Percentiles rank a stretch among this genome's conserved stretches.
phyloP scores from a whole-genome alignment of 768 basidiomycete genomes.

The Trametes villosa region DNA sequence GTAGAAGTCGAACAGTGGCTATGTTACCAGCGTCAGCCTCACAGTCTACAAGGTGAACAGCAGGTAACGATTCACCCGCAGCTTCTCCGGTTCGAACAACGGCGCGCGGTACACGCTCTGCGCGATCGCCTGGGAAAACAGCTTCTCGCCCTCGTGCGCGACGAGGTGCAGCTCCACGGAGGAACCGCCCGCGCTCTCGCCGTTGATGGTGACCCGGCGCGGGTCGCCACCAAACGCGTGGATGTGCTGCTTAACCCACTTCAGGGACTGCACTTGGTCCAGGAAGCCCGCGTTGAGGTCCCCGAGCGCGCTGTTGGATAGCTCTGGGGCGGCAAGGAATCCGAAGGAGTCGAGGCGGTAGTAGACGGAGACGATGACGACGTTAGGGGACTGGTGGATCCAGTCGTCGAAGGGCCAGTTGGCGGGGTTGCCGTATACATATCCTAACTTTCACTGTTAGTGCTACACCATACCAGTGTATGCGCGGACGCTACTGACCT shows the following conservation, averaged over 20 bases:
- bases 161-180: slow-evolving; percentile 64
- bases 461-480: not conserved
- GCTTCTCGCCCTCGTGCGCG: slow-evolving; percentile 41
- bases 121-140: slow-evolving; percentile 61
- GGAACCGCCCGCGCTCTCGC: slow-evolving; percentile 61
- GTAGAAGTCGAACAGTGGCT: slow-evolving; percentile 60
- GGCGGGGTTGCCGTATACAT: slow-evolving; percentile 60
- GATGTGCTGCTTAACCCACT: slow-evolving; percentile 45
- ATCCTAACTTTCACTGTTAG: slow-evolving; percentile 41
- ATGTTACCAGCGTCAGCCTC: not conserved
- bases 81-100: slow-evolving; percentile 54
- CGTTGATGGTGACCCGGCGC: slow-evolving; percentile 52
- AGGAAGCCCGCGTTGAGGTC: slow-evolving; percentile 59
- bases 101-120: slow-evolving; percentile 64
- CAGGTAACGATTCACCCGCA: slow-evolving; percentile 43
- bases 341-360: slow-evolving; percentile 68
- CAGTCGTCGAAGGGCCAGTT: slow-evolving; percentile 72
- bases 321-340: slow-evolving; percentile 58
- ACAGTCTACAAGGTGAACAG: not conserved
- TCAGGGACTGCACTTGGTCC: slow-evolving; percentile 53
- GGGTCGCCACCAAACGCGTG: slow-evolving; percentile 46
- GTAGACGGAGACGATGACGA: slow-evolving; percentile 68
- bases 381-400: slow-evolving; percentile 64
- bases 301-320: slow-evolving; percentile 43
- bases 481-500: slow-evolving; percentile 24